A percentile compares a stretch with the other conserved stretches of the same genome.
These are phyloP conservation scores for Pneumocystis oryctolagi DNA, from an alignment of 1,139 yeast species.

Conservation along the genomic window DNA sequence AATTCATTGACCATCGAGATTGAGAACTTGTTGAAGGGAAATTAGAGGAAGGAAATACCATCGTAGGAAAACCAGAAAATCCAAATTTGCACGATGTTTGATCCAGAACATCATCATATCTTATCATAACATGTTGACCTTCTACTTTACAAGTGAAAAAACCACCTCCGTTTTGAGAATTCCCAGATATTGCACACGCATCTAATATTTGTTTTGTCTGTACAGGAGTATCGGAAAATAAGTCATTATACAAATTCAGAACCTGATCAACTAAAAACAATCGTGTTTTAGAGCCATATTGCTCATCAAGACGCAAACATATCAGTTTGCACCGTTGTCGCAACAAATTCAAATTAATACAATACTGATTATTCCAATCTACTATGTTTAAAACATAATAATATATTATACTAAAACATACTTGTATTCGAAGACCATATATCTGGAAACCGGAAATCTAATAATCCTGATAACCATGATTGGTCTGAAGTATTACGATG, in stretches of 20 bases:
- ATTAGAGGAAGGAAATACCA: not conserved
- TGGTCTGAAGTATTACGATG: not conserved
- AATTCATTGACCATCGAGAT: not conserved
- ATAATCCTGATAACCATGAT: not conserved
- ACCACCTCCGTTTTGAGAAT: conserved; percentile 4
- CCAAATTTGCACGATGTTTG: not conserved
- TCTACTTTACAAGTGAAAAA: not conserved
- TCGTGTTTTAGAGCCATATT: not conserved
- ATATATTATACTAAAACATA: not conserved
- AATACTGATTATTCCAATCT: not conserved
- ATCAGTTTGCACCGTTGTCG: not conserved
- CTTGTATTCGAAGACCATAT: not conserved
- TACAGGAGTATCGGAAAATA: conserved; percentile 1
- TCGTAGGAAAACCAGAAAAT: not conserved
- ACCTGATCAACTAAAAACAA: not conserved
- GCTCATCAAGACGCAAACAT: not conserved
- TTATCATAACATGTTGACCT: not conserved
- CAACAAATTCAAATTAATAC: not conserved
- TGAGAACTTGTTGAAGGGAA: not conserved
- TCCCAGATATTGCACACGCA: conserved; percentile 4
- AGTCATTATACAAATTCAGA: not conserved
- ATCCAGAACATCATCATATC: not conserved
- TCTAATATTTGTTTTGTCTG: not conserved
- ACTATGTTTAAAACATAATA: not conserved
- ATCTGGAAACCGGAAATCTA: not conserved